phyloP scores from a whole-genome alignment of 1,284 basidiomycete genomes.

The Ustilago nuda region DNA sequence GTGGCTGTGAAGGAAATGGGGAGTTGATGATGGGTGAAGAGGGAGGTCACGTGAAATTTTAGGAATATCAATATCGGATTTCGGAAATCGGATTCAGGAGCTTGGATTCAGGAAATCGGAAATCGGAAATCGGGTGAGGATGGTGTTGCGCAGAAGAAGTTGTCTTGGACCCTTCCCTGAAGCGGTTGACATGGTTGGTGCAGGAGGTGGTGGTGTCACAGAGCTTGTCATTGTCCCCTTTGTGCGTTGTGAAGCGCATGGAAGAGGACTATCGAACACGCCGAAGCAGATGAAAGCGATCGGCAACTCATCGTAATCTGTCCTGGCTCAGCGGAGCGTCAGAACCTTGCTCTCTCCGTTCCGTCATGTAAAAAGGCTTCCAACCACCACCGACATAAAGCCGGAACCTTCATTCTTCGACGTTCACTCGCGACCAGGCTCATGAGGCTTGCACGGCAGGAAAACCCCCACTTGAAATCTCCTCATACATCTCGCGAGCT shows the following conservation, averaged over 20 bases:
- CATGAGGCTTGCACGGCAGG: neutral
- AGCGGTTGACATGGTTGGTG: neutral
- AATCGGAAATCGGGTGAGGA: neutral
- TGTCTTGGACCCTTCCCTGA: constrained; percentile 27
- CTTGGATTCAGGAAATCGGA: no score
- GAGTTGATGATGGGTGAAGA: neutral
- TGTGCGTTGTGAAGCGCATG: constrained; percentile 6
- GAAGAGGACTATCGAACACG: neutral
- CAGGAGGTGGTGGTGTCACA: constrained; percentile 7
- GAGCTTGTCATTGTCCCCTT: constrained; percentile 6
- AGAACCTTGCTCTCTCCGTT: neutral
- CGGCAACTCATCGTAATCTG: neutral
- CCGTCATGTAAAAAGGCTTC: neutral
- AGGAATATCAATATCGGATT: no score
- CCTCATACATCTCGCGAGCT: neutral
- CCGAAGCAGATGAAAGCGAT: no score
- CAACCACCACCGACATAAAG: neutral
- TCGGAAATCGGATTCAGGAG: constrained; percentile 30
- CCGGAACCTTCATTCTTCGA: constrained; percentile 7
- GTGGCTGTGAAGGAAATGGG: neutral
- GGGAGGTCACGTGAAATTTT: constrained; percentile 2
- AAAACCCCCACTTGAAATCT: neutral
- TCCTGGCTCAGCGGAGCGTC: neutral
- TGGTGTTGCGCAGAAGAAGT: no score
- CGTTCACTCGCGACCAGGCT: neutral